phyloP scores from a whole-genome alignment of 140 eudicot species.

The Eryngium alpinum region DNA sequence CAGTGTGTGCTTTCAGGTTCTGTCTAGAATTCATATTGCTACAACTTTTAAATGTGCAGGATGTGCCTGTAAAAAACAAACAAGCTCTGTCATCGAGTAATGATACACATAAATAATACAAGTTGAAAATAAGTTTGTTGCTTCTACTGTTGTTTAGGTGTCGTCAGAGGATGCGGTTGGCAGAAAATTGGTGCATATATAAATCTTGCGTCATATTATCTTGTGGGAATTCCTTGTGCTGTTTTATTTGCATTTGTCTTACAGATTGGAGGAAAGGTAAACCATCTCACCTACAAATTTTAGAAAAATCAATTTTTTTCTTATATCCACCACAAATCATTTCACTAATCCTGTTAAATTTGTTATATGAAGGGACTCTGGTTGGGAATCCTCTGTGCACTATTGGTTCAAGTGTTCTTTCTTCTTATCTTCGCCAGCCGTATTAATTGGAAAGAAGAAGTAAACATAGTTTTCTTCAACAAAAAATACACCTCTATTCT shows the following conservation, averaged over 20 bases:
- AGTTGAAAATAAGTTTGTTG: not conserved
- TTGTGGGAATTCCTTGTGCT: slow-evolving; percentile 76
- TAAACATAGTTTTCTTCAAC: not conserved
- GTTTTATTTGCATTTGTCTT: slow-evolving; percentile 57
- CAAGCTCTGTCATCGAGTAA: not conserved
- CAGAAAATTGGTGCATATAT: slow-evolving; percentile 77
- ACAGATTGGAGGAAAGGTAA: slow-evolving; percentile 69
- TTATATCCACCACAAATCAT: not conserved
- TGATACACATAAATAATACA: too few species aligned
- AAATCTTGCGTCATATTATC: slow-evolving; percentile 77
- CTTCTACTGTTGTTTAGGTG: slow-evolving; percentile 28
- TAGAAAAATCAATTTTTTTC: not conserved
- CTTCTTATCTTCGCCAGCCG: not conserved
- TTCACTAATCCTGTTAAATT: not conserved
- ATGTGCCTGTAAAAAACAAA: not conserved
- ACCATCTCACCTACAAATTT: not conserved
- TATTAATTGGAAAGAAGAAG: slow-evolving; percentile 10
- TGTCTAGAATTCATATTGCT: not conserved
- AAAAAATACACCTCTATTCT: too few species aligned
- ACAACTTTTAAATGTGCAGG: not conserved
- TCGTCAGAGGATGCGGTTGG: slow-evolving; percentile 83
- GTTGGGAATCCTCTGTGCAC: slow-evolving; percentile 47
- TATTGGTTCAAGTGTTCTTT: slow-evolving; percentile 11
- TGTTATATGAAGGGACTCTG: slow-evolving; percentile 56
- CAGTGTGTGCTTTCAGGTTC: slow-evolving; percentile 77